phyloP scores from a whole-genome alignment of 2,329 filamentous ascomycete genomes.

The Gnomoniopsis sp. region DNA sequence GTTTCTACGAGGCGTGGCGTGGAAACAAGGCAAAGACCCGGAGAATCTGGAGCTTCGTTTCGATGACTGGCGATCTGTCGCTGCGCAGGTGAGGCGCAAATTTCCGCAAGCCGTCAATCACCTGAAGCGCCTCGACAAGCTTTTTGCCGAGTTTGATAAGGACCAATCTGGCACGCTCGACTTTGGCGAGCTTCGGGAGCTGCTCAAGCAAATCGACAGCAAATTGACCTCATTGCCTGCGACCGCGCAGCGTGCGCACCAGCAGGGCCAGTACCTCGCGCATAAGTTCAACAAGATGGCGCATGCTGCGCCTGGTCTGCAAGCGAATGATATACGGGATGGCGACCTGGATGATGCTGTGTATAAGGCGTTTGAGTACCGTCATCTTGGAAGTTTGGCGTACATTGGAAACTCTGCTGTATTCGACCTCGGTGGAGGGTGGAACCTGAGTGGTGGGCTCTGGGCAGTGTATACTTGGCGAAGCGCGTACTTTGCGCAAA shows the following conservation, averaged over 20 bases:
- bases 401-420: constrained; percentile 96
- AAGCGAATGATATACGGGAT: constrained; percentile 76
- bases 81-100: constrained; percentile 75
- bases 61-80: constrained; percentile 82
- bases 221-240: constrained; percentile 94
- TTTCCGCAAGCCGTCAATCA: constrained; percentile 91
- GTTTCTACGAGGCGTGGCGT: constrained; percentile 85
- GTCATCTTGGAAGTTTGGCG: constrained; percentile 84
- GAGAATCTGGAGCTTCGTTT: constrained; percentile 85
- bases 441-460: constrained; percentile 76
- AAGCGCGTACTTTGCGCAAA: constrained; percentile 95
- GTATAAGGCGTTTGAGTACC: constrained; percentile 94
- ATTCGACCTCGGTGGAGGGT: constrained; percentile 80
- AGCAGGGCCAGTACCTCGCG: constrained; percentile 90
- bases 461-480: constrained; percentile 96
- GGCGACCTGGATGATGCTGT: constrained; percentile 89
- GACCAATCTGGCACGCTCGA: constrained; percentile 92
- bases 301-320: constrained; percentile 69
- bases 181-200: constrained; percentile 84
- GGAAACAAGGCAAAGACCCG: constrained; percentile 87
- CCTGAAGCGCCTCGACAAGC: constrained; percentile 81
- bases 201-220: constrained; percentile 87
- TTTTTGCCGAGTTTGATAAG: constrained; percentile 89
- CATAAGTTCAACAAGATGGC: constrained; percentile 93
- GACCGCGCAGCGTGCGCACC: constrained; percentile 92